These are phyloP conservation scores for Fusarium chaquense DNA, from an alignment of 2,329 filamentous ascomycete genomes.

Conservation along the genomic window DNA sequence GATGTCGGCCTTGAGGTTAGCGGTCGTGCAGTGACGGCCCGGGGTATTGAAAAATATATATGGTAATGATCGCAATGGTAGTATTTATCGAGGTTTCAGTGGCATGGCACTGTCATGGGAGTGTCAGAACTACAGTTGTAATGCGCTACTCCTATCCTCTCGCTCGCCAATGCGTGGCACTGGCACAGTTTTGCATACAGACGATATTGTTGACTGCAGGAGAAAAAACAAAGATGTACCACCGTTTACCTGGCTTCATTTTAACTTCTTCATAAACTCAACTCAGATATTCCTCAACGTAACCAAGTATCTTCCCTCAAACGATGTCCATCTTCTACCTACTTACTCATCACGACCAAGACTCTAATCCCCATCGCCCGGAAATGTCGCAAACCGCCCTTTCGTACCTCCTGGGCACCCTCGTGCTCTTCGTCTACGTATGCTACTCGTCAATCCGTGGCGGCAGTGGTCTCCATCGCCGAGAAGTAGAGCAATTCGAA, in stretches of 20 bases:
- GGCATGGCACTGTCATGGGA: not conserved
- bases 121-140: not conserved
- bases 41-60: too few relatives aligned
- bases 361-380: too few relatives aligned
- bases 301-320: not conserved
- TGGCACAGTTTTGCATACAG: not conserved
- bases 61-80: not conserved
- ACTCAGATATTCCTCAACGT: not conserved
- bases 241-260: not conserved
- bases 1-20: not conserved
- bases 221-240: not conserved
- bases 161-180: not conserved
- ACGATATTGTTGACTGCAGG: not conserved
- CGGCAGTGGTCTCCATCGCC: not conserved
- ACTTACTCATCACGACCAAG: not conserved
- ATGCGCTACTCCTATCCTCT: not conserved
- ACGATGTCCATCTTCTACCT: not conserved
- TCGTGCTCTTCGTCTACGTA: not conserved
- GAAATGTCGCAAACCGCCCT: not conserved
- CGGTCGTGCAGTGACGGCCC: not conserved
- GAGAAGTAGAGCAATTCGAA: not conserved
- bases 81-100: not conserved
- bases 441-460: not conserved
- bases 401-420: not conserved
- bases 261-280: not conserved